Percentiles rank a stretch among this genome's conserved stretches.
These are phyloP conservation scores for Botrytis squamosa DNA, from an alignment of 2,329 filamentous ascomycete species.

Conservation along the genomic window DNA sequence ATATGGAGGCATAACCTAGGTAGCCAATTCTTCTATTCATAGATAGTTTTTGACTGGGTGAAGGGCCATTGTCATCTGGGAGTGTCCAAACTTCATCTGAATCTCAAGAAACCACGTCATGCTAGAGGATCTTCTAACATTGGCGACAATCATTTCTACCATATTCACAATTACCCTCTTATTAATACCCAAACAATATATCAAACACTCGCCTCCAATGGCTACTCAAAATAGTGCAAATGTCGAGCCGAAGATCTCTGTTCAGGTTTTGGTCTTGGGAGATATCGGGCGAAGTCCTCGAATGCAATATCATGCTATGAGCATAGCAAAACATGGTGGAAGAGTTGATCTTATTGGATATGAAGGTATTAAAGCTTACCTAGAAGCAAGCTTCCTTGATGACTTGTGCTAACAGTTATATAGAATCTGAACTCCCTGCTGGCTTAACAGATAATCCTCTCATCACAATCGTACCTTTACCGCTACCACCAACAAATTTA, in stretches of 20 bases:
- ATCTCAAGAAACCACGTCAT: conserved; percentile 28
- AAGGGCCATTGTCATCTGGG: neutral
- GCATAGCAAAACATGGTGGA: conserved; percentile 78
- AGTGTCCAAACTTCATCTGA: neutral
- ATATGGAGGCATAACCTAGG: conserved; percentile 5
- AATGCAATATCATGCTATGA: conserved; percentile 98
- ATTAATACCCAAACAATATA: conserved; percentile 42
- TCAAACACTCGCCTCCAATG: conserved; percentile 40
- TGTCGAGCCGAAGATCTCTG: conserved; percentile 45
- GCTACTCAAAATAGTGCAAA: conserved; percentile 31
- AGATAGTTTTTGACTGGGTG: neutral
- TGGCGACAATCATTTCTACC: conserved; percentile 38
- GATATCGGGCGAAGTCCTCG: conserved; percentile 94
- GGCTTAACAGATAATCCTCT: conserved; percentile 67
- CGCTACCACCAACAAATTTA: conserved; percentile 64
- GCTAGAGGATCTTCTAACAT: conserved; percentile 35
- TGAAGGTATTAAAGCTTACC: conserved; percentile 53
- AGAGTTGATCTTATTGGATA: conserved; percentile 87
- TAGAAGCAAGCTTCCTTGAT: neutral
- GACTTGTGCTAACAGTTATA: conserved; percentile 20
- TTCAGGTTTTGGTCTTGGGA: conserved; percentile 88
- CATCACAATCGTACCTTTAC: conserved; percentile 70
- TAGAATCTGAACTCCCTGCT: conserved; percentile 78
- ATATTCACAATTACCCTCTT: conserved; percentile 39
- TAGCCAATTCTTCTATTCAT: conserved; percentile 5